Base-by-base conservation (phyloP, 169 alveolate genomes). In the Fabrea salina region DNA sequence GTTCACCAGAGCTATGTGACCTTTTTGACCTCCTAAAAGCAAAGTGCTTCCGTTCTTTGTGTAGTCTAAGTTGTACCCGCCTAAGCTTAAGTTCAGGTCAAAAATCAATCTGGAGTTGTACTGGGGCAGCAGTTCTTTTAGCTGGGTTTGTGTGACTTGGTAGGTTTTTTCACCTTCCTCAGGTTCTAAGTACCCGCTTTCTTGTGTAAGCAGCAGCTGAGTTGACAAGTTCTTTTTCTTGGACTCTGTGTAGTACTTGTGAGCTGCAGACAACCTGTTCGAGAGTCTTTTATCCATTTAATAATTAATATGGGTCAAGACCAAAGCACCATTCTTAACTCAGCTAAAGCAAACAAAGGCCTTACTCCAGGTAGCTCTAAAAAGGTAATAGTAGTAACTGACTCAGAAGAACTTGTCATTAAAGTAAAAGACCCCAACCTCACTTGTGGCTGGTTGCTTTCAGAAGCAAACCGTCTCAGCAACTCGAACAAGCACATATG, bases 1-100 rank as follows among this genome's bases (percentile, higher is more conserved):
- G 82, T 97, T 96, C 37, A 97, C 59, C 80, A 97, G 57, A 0
- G 98, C 86, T 35, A 97, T 72, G 72, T 96, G 98, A 3, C 99
- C 99, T 81, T 96, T 94, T 56, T 88, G 91, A 22, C 99, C 98
- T 16, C 97, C 98, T 47, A 96, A 72, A 39, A 95, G 86, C 80
- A 97, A 83, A 82, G 92, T 90, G 47, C 94, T 89, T 4, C 99
- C 99, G 85, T 96, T 95, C 61, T 92, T 85, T 4, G 98, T 92
- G 82, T 94, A 94, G 59, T 94, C 96, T 58, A 96, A 53, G 25
- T 57, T 47, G 86, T 97, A 97, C 4, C 98, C 98, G 1, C 99
- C 99, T 76, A 89, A 83, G 19, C 90, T 87, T 5, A 95, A 71
- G 32, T 80, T 71, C 19, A 96, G 74, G 79, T 92, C 92, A 80